Percentiles rank a stretch among this genome's conserved stretches.
Evolutionary conservation across 768 basidiomycete genomes (phyloP).

Genomic region (Termitomyces sp.): DNA sequence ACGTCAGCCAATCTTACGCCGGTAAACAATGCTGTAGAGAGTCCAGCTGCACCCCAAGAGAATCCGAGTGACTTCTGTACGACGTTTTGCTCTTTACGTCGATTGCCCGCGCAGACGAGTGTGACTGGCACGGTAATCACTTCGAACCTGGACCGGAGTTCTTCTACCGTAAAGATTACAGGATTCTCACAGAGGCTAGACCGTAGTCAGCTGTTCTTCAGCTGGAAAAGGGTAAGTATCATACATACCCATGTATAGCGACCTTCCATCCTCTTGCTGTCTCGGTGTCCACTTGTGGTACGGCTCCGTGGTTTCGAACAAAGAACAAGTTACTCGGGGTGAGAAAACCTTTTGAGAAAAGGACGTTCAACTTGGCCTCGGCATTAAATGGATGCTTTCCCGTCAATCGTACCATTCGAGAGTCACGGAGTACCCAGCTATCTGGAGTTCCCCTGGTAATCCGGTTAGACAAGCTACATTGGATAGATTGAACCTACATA

Average conservation of each 20-base stretch:
- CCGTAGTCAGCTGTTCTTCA: background rate
- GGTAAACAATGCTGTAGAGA: slow-evolving; percentile 53
- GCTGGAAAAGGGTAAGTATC: background rate
- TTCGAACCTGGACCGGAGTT: slow-evolving; percentile 40
- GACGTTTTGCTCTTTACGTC: slow-evolving; percentile 62
- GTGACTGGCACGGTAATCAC: slow-evolving; percentile 57
- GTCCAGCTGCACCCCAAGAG: slow-evolving; percentile 46
- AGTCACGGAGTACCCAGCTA: slow-evolving; percentile 24
- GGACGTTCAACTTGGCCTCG: slow-evolving; percentile 39
- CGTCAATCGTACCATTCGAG: slow-evolving; percentile 42
- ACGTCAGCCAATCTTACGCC: slow-evolving; percentile 55
- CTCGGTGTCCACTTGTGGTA: slow-evolving; percentile 38
- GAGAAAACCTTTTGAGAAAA: slow-evolving; percentile 47
- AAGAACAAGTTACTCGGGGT: slow-evolving; percentile 49
- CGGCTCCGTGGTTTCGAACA: slow-evolving; percentile 61
- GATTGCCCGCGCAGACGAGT: slow-evolving; percentile 54
- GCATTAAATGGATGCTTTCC: slow-evolving; percentile 60
- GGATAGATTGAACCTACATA: background rate
- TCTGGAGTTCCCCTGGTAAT: slow-evolving; percentile 18
- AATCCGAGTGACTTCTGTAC: slow-evolving; percentile 52
- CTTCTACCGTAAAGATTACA: slow-evolving; percentile 33
- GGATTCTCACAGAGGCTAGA: slow-evolving; percentile 28
- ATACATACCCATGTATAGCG: slow-evolving; percentile 31
- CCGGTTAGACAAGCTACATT: background rate
- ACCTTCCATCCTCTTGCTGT: slow-evolving; percentile 38